Percentiles rank a stretch among this genome's conserved stretches.
Conservation (phyloP, 768 basidiomycete species). For the Lactarius quietus region DNA sequence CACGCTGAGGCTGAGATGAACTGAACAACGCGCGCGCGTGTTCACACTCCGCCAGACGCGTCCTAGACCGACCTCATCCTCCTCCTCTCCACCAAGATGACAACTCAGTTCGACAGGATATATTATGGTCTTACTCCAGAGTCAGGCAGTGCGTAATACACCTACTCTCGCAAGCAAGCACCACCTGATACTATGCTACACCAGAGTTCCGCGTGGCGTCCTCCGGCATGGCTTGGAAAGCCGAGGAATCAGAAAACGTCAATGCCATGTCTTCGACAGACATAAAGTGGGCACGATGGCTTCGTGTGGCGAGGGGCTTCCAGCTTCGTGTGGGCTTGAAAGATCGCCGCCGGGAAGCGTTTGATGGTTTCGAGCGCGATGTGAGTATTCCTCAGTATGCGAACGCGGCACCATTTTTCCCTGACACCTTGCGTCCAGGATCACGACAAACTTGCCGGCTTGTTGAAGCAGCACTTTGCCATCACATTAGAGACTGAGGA, state of each 20-base stretch:
- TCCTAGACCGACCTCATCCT: conserved; percentile 19
- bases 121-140: conserved; percentile 71
- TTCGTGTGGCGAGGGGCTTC: conserved; percentile 87
- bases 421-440: conserved; percentile 50
- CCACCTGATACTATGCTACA: conserved; percentile 3
- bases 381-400: conserved; percentile 43
- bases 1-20: not conserved
- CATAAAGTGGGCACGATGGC: conserved; percentile 89
- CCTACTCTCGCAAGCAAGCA: not conserved
- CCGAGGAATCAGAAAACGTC: conserved; percentile 59
- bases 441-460: conserved; percentile 74
- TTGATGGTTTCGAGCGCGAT: conserved; percentile 92
- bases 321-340: conserved; percentile 84
- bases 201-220: conserved; percentile 83
- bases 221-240: conserved; percentile 95
- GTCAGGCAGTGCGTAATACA: conserved; percentile 70
- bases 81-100: conserved; percentile 40
- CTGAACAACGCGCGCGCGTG: conserved; percentile 10
- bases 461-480: conserved; percentile 86
- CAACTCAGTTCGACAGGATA: conserved; percentile 84
- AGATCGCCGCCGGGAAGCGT: conserved; percentile 73
- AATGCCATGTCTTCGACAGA: conserved; percentile 62
- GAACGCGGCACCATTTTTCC: conserved; percentile 8
- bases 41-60: conserved; percentile 28
- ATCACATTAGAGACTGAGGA: conserved; percentile 85